These are phyloP conservation scores for Pichia manshurica DNA, from an alignment of 805 yeast species.

Conservation along the genomic window DNA sequence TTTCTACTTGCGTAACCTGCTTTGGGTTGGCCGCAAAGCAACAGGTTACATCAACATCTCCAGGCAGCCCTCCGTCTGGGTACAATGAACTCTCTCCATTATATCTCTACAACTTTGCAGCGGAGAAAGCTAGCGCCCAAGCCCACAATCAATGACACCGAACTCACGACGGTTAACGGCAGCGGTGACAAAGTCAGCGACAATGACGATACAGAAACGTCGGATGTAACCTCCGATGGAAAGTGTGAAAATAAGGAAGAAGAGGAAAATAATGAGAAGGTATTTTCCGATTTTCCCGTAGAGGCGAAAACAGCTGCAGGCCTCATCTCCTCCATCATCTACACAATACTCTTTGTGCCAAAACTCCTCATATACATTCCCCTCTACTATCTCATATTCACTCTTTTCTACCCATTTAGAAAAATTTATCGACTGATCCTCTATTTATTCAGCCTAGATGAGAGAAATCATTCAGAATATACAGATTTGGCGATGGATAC, in stretches of 20 bases:
- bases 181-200: not conserved
- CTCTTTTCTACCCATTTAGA: constrained; percentile 4
- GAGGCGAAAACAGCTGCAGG: too few relatives aligned
- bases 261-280: too few relatives aligned
- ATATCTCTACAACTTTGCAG: not conserved
- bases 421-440: not conserved
- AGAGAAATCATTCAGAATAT: too few relatives aligned
- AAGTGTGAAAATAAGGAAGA: too few relatives aligned
- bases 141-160: not conserved
- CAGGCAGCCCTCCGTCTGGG: not conserved
- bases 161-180: not conserved
- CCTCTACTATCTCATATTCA: constrained; percentile 1
- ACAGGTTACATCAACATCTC: too few relatives aligned
- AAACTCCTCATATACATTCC: constrained; percentile 5
- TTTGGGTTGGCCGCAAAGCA: too few relatives aligned
- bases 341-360: constrained; percentile 3
- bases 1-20: too few relatives aligned
- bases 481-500: too few relatives aligned
- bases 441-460: not conserved
- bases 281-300: too few relatives aligned
- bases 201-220: not conserved
- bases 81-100: constrained; percentile 9
- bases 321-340: not conserved
- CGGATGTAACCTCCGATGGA: too few relatives aligned
- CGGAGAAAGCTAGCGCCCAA: not conserved